These are phyloP conservation scores for Kodamaea restingae DNA, from an alignment of 805 yeast species.

Conservation along the genomic window DNA sequence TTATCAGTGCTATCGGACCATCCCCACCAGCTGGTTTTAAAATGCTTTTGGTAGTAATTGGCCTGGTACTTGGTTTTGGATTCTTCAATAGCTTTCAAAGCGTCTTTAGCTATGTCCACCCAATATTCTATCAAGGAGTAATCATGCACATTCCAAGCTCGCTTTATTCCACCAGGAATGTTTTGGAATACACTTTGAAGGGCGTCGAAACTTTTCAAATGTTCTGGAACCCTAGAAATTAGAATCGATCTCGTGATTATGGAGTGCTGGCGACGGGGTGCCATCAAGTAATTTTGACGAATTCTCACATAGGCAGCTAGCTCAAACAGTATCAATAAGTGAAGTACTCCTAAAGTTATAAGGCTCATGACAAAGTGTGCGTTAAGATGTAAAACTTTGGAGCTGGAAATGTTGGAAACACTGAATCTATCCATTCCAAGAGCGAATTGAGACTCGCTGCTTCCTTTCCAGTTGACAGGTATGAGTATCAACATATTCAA, in stretches of 20 bases:
- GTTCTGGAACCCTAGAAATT: slow-evolving; percentile 44
- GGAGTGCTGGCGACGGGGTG: slow-evolving; percentile 22
- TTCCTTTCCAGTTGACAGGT: slow-evolving; percentile 57
- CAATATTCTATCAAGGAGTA: slow-evolving; percentile 17
- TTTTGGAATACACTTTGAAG: slow-evolving; percentile 30
- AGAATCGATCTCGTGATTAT: slow-evolving; percentile 31
- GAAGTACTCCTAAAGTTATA: slow-evolving; percentile 52
- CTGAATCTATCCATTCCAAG: slow-evolving; percentile 65
- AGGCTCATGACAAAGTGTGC: slow-evolving; percentile 63
- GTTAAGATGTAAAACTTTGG: slow-evolving; percentile 46
- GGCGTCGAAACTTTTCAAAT: slow-evolving; percentile 21
- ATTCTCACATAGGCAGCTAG: slow-evolving; percentile 47
- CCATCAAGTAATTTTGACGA: slow-evolving; percentile 39
- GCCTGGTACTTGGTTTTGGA: slow-evolving; percentile 20
- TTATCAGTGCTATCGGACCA: neutral
- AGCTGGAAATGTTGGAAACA: slow-evolving; percentile 61
- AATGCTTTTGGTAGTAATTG: slow-evolving; percentile 31
- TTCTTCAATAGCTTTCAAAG: slow-evolving; percentile 26
- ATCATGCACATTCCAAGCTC: slow-evolving; percentile 55
- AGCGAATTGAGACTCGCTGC: slow-evolving; percentile 22
- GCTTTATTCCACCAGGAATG: slow-evolving; percentile 52
- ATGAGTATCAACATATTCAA: slow-evolving; percentile 56
- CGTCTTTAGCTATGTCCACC: slow-evolving; percentile 21
- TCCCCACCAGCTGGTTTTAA: neutral
- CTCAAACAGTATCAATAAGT: slow-evolving; percentile 54